A percentile compares a stretch with the other conserved stretches of the same genome.
These are phyloP conservation scores for Aspergillus hancockii DNA, from an alignment of 495 filamentous ascomycete genomes.

Conservation along the genomic window DNA sequence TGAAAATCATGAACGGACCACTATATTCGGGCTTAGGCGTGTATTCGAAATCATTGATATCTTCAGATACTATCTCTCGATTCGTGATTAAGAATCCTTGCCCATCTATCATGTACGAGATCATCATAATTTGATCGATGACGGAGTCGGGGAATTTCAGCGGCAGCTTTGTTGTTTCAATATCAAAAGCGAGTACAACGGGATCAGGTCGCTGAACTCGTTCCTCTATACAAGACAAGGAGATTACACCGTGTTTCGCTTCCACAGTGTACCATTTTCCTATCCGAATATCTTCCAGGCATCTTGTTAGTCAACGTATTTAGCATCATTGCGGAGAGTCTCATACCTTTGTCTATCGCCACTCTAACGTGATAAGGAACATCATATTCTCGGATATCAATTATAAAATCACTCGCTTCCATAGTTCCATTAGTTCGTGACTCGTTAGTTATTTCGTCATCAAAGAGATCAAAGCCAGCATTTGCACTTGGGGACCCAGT, in stretches of 20 bases:
- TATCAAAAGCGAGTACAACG: conserved; percentile 96
- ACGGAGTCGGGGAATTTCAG: conserved; percentile 97
- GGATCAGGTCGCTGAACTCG: conserved; percentile 87
- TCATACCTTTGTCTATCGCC: conserved; percentile 87
- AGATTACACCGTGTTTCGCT: conserved; percentile 85
- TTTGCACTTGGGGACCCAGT: conserved; percentile 60
- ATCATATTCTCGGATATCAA: conserved; percentile 99
- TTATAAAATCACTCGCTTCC: conserved; percentile 95
- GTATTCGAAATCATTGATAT: conserved; percentile 98
- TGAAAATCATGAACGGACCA: conserved; percentile 95
- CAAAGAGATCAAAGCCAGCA: conserved; percentile 93
- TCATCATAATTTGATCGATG: conserved; percentile 99
- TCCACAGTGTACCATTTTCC: conserved; percentile 98
- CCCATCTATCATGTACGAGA: conserved; percentile 99
- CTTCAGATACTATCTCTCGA: conserved; percentile 94
- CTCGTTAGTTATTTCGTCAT: conserved; percentile 84
- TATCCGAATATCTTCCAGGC: conserved; percentile 75
- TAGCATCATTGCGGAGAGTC: background rate
- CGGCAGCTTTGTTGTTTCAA: conserved; percentile 95
- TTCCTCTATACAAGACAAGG: conserved; percentile 82
- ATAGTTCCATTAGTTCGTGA: conserved; percentile 77
- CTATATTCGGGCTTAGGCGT: conserved; percentile 95
- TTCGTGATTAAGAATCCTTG: conserved; percentile 99
- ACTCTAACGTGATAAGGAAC: conserved; percentile 99
- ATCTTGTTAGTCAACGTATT: conserved; percentile 17